phyloP scores from a whole-genome alignment of 2,329 filamentous ascomycete species.

The Madurella mycetomatis region DNA sequence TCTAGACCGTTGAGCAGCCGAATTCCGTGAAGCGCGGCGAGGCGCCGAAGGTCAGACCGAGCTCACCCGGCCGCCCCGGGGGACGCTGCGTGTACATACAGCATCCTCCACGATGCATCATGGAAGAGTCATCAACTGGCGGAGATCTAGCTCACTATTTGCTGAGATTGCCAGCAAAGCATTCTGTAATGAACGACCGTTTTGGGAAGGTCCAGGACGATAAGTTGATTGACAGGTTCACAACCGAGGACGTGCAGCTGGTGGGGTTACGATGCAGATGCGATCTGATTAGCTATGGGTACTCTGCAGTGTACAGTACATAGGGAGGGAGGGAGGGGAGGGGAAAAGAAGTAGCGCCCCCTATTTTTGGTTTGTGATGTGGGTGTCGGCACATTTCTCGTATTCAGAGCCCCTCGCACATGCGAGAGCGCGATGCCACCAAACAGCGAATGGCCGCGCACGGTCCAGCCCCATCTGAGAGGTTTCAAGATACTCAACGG shows the following conservation, averaged over 20 bases:
- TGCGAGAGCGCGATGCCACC: not conserved
- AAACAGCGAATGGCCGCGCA: not conserved
- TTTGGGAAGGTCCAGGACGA: conserved; percentile 3
- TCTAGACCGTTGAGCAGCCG: no score
- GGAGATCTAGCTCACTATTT: not conserved
- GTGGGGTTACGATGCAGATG: conserved; percentile 9
- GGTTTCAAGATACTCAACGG: not conserved
- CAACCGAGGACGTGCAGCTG: not conserved
- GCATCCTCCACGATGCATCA: no score
- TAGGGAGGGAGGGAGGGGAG: no score
- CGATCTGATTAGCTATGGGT: conserved; percentile 10
- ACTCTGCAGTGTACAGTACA: no score
- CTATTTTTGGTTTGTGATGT: conserved; percentile 13
- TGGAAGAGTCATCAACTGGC: no score
- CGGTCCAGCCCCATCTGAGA: not conserved
- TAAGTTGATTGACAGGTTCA: not conserved
- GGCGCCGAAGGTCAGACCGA: no score
- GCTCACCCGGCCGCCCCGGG: no score
- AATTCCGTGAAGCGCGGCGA: no score
- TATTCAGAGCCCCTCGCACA: conserved; percentile 1
- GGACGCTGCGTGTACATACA: no score
- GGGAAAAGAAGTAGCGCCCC: no score
- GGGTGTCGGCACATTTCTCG: conserved; percentile 9
- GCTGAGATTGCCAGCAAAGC: conserved; percentile 9
- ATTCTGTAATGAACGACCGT: not conserved